Base-by-base conservation (phyloP, 177 flowering plant genomes). In the Vitis hybrid region DNA sequence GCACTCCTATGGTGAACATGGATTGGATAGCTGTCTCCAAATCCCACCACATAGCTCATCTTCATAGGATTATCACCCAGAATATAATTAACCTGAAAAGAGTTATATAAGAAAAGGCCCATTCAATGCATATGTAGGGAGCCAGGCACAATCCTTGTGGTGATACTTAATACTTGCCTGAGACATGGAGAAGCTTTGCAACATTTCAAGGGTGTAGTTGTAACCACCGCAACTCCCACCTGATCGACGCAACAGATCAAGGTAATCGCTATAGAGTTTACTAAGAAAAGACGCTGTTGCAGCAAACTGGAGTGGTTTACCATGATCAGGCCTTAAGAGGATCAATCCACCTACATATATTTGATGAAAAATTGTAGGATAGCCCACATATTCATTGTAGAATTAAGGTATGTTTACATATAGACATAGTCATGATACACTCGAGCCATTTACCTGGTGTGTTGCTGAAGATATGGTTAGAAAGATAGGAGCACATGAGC, bases 41-140 rank as follows among this genome's bases (percentile, higher is more conserved):
- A 86, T 11, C 92, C 91, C 31, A 90, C 92, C 74, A 90, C 55
- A 69, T 90, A 90, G 80, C 91, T 87, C 85, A 85, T 83, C 64
- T 87, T 82, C 83, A 70, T 67, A 33, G 92, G 91, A 71, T 90
- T 90, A n/a, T 87, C 78, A 19, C 95, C 92, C 17, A 89, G 78
- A 52, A 88, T 86, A 80, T 89, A 89, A 51, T 82, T 65, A 4
- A 89, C 80, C 96, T 91, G 79, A 12, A 70, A 56, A 64, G 8
- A 68, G 20, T 2, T 4, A 60, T 24, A 59, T 13, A 74, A 15
- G 24, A 12, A 65, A 57, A 50, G n/a, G 33, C 24, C 4, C 15
- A 54, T 52, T 22, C 14, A 20, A 10, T 10, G 55, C 31, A 65
- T 5, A 19, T 49, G 31, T 7, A 20, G 20, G 56, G 44, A 38